Evolutionary conservation across 192 early-diverging fungal genomes (phyloP).

Genomic region (Backusella tarrabulga): DNA sequence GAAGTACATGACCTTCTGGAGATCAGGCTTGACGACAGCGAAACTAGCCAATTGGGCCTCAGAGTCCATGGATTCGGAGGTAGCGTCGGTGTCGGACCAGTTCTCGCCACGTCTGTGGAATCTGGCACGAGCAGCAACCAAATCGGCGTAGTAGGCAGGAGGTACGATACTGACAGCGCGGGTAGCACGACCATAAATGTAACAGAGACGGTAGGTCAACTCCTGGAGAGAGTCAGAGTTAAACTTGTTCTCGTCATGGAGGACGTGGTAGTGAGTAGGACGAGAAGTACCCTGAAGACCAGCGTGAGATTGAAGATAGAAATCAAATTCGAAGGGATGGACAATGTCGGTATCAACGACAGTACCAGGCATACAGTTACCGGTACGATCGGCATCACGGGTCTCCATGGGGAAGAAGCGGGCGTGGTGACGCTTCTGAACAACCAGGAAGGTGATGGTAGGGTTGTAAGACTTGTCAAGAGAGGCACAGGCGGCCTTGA

Average conservation of each 20-base stretch:
- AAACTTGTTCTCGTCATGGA: slow-evolving; percentile 88
- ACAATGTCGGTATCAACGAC: slow-evolving; percentile 69
- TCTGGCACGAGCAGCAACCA: slow-evolving; percentile 85
- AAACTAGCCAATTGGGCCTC: slow-evolving; percentile 34
- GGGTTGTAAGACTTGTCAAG: slow-evolving; percentile 74
- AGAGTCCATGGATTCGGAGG: slow-evolving; percentile 27
- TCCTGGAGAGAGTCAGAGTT: slow-evolving; percentile 77
- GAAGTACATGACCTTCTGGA: slow-evolving; percentile 53
- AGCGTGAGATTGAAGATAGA: slow-evolving; percentile 87
- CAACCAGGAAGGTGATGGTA: slow-evolving; percentile 77
- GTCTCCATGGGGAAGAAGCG: slow-evolving; percentile 75
- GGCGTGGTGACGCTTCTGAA: slow-evolving; percentile 92
- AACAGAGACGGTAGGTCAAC: slow-evolving; percentile 89
- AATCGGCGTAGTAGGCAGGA: slow-evolving; percentile 92
- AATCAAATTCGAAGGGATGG: slow-evolving; percentile 84
- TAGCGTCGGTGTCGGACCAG: slow-evolving; percentile 43
- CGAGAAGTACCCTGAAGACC: slow-evolving; percentile 93
- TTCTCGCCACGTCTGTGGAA: slow-evolving; percentile 74
- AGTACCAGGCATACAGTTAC: slow-evolving; percentile 85
- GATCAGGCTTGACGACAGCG: slow-evolving; percentile 42
- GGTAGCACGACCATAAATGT: slow-evolving; percentile 86
- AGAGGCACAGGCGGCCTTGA: slow-evolving; percentile 50
- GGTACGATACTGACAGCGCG: slow-evolving; percentile 86
- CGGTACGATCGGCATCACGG: slow-evolving; percentile 62
- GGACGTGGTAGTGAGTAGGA: slow-evolving; percentile 87